These are phyloP conservation scores for Cephalotrichum gorgonifer DNA, from an alignment of 2,329 filamentous ascomycete species.

Conservation along the genomic window DNA sequence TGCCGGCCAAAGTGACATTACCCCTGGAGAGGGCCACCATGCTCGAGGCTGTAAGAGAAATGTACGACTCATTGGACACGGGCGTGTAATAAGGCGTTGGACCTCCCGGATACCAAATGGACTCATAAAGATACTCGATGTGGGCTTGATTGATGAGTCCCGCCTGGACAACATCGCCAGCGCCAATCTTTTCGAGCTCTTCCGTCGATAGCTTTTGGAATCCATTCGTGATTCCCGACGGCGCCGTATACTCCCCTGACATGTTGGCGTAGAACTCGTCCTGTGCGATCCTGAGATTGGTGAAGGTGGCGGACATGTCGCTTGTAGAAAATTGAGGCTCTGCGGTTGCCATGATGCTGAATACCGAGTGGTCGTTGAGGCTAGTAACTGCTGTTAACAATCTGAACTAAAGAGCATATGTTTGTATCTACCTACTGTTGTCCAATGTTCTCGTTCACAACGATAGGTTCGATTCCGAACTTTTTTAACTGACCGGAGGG, in stretches of 20 bases:
- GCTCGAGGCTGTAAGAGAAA: slow-evolving; percentile 14
- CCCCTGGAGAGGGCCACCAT: slow-evolving; percentile 14
- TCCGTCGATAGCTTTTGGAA: slow-evolving; percentile 13
- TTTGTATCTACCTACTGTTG: slow-evolving; percentile 11
- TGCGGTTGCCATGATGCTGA: slow-evolving; percentile 16
- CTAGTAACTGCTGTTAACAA: slow-evolving; percentile 4
- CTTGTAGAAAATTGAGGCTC: slow-evolving; percentile 14
- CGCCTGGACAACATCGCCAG: slow-evolving; percentile 10
- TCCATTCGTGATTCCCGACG: slow-evolving; percentile 15
- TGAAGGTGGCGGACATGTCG: slow-evolving; percentile 11
- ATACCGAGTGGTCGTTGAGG: slow-evolving; percentile 17
- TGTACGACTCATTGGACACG: slow-evolving; percentile 13
- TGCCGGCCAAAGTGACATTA: slow-evolving; percentile 11
- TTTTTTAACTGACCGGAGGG: slow-evolving; percentile 10
- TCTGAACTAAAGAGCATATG: not conserved
- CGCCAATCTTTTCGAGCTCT: slow-evolving; percentile 12
- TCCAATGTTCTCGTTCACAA: slow-evolving; percentile 15
- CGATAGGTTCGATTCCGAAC: slow-evolving; percentile 13
- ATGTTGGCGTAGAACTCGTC: slow-evolving; percentile 13
- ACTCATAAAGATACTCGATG: slow-evolving; percentile 17
- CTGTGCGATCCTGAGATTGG: slow-evolving; percentile 11
- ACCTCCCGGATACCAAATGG: slow-evolving; percentile 16
- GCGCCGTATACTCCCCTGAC: slow-evolving; percentile 13
- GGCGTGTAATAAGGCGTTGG: slow-evolving; percentile 16
- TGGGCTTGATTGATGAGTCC: slow-evolving; percentile 15